Evolutionary conservation across 352 stramenopile species (phyloP), one percentile per base, ranked within the genome.

Genomic region (Globisporangium barbulae): DNA sequence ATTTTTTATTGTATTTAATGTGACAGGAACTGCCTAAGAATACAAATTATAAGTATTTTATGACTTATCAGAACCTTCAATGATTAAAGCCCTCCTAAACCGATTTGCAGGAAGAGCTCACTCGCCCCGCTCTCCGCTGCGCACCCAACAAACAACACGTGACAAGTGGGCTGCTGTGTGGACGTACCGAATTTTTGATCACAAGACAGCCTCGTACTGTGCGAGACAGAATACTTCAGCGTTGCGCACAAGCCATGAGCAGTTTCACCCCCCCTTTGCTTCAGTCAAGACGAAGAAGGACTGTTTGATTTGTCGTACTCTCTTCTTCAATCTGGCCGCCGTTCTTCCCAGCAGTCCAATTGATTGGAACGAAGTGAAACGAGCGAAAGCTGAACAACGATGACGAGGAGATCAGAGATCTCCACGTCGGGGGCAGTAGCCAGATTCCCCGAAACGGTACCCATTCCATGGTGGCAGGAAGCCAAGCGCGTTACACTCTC

Each of bases 381-480:
- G 28, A 31, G 28, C 21, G 22, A 55, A 22, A 37, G 25, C 19
- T 39, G 9, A 53, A 53, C n/a, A 10, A 19, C 7, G 9, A 50
- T 17, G 2, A 5, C 5, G 49, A 55, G 25, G 49, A 55, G 15
- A 55, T 55, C 28, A 55, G 28, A 5, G 25, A 55, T 39, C 25
- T 17, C 0, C 7, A 9, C n/a, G 15, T 39, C 5, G 30, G 49
- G n/a, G 49, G 6, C 49, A 35, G 15, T 15, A 55, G 48, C 48
- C 48, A 54, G 48, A 35, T 54, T 54, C 47, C 25, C 48, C 13
- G 17, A 55, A 55, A 55, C 28, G 49, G 28, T 54, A 54, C 48
- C 25, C n/a, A 54, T 25, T 0, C 2, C 6, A 12, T 33, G 49
- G 28, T 55, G 49, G 49, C 49, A 55, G 15, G 8, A 54, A 54